Conservation (phyloP, 352 stramenopile species). For the Phytopythium boreale region DNA sequence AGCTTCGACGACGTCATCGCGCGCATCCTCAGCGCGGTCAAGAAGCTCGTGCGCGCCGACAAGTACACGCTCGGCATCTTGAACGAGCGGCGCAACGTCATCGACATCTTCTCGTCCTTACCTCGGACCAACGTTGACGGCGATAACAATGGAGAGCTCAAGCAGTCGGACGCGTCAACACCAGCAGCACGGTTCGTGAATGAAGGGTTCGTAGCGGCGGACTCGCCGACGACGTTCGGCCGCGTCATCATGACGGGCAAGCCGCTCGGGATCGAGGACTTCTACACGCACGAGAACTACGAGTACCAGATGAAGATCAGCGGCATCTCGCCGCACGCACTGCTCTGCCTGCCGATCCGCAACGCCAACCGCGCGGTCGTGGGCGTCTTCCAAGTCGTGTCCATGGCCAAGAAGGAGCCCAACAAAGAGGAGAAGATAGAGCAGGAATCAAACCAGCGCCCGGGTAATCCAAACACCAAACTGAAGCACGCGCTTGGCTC, state of each 20-base stretch:
- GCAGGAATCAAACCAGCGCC: neutral
- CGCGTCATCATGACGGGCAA: conserved; percentile 67
- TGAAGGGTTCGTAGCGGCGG: conserved; percentile 52
- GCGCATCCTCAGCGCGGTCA: conserved; percentile 40
- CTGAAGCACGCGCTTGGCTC: neutral
- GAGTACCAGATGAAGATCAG: conserved; percentile 35
- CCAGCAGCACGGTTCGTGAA: conserved; percentile 20
- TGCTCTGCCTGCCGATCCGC: conserved; percentile 64
- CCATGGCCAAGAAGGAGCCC: conserved; percentile 2
- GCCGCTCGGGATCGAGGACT: conserved; percentile 48
- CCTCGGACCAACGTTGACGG: neutral
- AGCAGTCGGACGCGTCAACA: neutral
- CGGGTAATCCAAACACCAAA: neutral
- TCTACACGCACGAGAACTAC: conserved; percentile 59
- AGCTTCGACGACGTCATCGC: conserved; percentile 57
- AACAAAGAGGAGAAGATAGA: neutral
- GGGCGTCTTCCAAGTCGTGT: conserved; percentile 48
- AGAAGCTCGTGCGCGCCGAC: conserved; percentile 55
- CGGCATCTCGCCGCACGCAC: conserved; percentile 31
- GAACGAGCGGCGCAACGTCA: conserved; percentile 54
- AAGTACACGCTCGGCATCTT: conserved; percentile 64
- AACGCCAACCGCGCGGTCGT: conserved; percentile 65
- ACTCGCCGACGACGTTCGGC: conserved; percentile 61
- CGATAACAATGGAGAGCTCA: neutral
- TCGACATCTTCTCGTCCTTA: conserved; percentile 49